Percentiles rank a stretch among this genome's conserved stretches.
Conservation (phyloP, 306 rosid genomes). For the Alnus glutinosa region DNA sequence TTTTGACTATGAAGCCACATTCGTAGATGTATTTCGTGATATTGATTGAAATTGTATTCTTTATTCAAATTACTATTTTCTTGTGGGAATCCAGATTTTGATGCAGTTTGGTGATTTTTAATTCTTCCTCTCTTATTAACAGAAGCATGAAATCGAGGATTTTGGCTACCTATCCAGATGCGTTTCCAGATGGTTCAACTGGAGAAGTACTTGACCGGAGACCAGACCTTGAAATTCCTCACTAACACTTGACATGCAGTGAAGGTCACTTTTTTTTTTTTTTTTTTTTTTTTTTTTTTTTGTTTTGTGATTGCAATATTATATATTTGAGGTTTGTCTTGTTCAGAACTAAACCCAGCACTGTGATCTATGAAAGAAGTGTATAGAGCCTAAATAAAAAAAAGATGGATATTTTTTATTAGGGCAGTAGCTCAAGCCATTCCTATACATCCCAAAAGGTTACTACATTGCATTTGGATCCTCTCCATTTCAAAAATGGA, state of each 20-base stretch:
- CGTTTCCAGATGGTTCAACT: constrained; percentile 62
- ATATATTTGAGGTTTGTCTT: neutral
- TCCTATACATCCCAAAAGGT: too few species aligned
- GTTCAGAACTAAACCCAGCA: too few species aligned
- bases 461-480: too few species aligned
- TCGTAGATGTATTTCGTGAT: neutral
- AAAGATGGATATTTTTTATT: too few species aligned
- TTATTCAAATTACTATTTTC: neutral
- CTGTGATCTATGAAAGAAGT: neutral
- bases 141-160: constrained; percentile 87
- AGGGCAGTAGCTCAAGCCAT: too few species aligned
- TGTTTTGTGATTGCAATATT: neutral
- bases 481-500: too few species aligned
- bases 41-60: neutral
- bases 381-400: neutral
- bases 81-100: neutral
- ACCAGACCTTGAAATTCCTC: constrained; percentile 88
- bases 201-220: constrained; percentile 62
- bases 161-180: constrained; percentile 76
- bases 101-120: neutral
- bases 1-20: neutral
- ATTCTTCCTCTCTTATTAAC: constrained; percentile 4
- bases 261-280: neutral
- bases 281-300: neutral
- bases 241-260: constrained; percentile 19